phyloP scores from a whole-genome alignment of 2,329 filamentous ascomycete genomes.

The Mycosphaerella sp. region DNA sequence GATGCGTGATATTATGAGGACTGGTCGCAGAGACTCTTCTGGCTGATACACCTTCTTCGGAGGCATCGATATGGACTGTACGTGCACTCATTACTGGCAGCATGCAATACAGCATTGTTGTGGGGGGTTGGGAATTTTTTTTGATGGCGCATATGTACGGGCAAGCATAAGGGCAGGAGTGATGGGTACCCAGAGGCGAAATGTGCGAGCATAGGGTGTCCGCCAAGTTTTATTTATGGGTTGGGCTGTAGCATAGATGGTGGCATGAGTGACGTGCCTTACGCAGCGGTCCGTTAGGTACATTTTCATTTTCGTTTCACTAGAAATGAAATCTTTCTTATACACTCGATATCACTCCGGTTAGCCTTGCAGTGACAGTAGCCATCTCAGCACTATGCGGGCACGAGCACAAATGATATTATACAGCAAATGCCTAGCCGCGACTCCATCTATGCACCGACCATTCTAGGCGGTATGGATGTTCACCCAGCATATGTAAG shows the following conservation, averaged over 20 bases:
- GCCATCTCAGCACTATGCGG: neutral
- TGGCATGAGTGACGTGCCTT: constrained; percentile 1
- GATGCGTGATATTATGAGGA: constrained; percentile 53
- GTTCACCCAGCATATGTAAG: neutral
- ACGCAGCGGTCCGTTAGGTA: neutral
- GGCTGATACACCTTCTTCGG: neutral
- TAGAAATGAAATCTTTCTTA: neutral
- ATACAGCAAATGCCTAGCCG: constrained; percentile 14
- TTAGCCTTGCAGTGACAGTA: constrained; percentile 2
- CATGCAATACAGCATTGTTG: neutral
- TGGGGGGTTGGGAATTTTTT: neutral
- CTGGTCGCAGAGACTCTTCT: neutral
- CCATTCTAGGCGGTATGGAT: neutral
- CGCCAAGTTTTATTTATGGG: neutral
- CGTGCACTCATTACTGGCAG: no score
- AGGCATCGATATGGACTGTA: no score
- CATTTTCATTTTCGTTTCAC: neutral
- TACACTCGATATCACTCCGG: neutral
- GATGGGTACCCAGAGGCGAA: neutral
- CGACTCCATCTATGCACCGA: constrained; percentile 1
- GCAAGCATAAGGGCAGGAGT: neutral
- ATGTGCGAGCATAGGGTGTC: neutral
- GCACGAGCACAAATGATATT: constrained; percentile 1
- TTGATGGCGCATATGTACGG: neutral
- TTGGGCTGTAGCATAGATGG: constrained; percentile 1